A percentile compares a stretch with the other conserved stretches of the same genome.
These are phyloP conservation scores for Linnemannia zychae DNA, from an alignment of 192 early-diverging fungal genomes.

Conservation along the genomic window DNA sequence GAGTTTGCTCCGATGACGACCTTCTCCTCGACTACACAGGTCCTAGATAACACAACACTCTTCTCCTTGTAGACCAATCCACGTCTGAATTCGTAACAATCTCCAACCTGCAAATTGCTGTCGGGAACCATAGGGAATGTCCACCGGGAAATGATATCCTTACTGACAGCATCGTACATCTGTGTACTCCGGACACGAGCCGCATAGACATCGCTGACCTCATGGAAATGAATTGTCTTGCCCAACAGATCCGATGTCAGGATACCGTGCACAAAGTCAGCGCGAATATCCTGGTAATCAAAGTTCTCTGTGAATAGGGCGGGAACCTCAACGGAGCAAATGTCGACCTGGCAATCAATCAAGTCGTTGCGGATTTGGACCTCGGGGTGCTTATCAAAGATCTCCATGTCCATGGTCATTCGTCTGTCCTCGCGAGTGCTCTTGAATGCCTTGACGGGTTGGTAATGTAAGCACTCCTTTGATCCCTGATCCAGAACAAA, in stretches of 20 bases:
- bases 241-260: slow-evolving; percentile 88
- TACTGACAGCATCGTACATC: slow-evolving; percentile 83
- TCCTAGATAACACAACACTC: slow-evolving; percentile 80
- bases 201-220: slow-evolving; percentile 76
- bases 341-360: slow-evolving; percentile 93
- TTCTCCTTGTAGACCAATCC: slow-evolving; percentile 90
- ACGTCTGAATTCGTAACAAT: slow-evolving; percentile 79
- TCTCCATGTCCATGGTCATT: slow-evolving; percentile 70
- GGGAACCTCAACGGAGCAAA: slow-evolving; percentile 93
- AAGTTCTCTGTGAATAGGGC: slow-evolving; percentile 97
- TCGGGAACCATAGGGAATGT: slow-evolving; percentile 96
- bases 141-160: slow-evolving; percentile 92
- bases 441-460: slow-evolving; percentile 74
- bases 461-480: slow-evolving; percentile 86
- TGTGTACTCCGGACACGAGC: slow-evolving; percentile 76
- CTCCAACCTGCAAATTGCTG: slow-evolving; percentile 78
- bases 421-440: slow-evolving; percentile 59
- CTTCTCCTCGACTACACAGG: slow-evolving; percentile 77
- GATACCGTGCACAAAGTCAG: slow-evolving; percentile 93
- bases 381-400: slow-evolving; percentile 74
- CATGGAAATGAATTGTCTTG: slow-evolving; percentile 89
- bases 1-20: slow-evolving; percentile 87
- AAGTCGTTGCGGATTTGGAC: slow-evolving; percentile 91
- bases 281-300: slow-evolving; percentile 93
- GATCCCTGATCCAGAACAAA: slow-evolving; percentile 87